A percentile compares a stretch with the other conserved stretches of the same genome.
Evolutionary conservation across 306 rosid species (phyloP).

Genomic region (Myrica gale): DNA sequence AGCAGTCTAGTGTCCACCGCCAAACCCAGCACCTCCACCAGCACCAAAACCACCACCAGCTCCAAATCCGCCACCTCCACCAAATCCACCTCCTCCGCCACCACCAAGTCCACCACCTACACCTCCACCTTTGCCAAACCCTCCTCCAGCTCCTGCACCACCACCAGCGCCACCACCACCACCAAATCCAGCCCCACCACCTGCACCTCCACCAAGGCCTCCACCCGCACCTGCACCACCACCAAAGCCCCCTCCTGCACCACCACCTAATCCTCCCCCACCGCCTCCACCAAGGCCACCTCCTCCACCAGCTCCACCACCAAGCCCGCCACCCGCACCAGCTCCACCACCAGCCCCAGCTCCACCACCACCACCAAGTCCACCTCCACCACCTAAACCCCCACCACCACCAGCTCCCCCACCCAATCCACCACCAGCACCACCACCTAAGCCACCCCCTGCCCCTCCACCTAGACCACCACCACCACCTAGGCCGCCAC

Average conservation of each 20-base stretch:
- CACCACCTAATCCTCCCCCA: conserved; percentile 21
- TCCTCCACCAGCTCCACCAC: conserved; percentile 34
- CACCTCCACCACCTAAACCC: conserved; percentile 8
- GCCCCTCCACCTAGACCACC: conserved; percentile 28
- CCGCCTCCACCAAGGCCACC: conserved; percentile 28
- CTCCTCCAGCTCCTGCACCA: background rate
- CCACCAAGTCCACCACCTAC: conserved; percentile 14
- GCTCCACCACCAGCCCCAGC: conserved; percentile 30
- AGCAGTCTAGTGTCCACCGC: conserved; percentile 13
- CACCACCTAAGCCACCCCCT: conserved; percentile 33
- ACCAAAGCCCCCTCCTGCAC: conserved; percentile 19
- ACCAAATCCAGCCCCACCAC: conserved; percentile 6
- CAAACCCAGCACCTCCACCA: conserved; percentile 20
- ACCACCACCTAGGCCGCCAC: conserved; percentile 33
- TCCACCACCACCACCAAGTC: conserved; percentile 1
- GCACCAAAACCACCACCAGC: conserved; percentile 22
- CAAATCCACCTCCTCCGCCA: conserved; percentile 36
- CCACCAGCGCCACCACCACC: background rate
- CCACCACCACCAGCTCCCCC: conserved; percentile 30
- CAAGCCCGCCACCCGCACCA: conserved; percentile 13
- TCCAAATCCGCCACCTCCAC: conserved; percentile 30
- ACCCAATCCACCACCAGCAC: conserved; percentile 29
- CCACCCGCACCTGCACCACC: conserved; percentile 21
- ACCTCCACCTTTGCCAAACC: background rate
- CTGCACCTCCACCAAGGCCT: conserved; percentile 34